These are phyloP conservation scores for Fusarium pilosicola DNA, from an alignment of 2,329 filamentous ascomycete species.

Conservation along the genomic window DNA sequence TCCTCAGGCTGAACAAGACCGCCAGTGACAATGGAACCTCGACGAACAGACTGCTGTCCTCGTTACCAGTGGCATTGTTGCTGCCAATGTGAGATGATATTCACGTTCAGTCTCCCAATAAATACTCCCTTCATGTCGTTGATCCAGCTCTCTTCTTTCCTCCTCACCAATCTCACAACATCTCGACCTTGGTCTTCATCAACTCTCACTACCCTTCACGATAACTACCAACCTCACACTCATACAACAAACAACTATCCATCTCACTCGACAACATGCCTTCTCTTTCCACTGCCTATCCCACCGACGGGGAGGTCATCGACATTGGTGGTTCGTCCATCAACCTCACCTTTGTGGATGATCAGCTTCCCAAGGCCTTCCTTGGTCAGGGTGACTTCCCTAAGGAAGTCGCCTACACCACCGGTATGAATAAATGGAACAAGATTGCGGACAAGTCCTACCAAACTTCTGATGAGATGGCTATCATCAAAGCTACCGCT, in stretches of 20 bases:
- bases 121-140: background rate
- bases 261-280: background rate
- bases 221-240: background rate
- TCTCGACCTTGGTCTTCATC: background rate
- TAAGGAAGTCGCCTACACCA: constrained; percentile 42
- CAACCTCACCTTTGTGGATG: constrained; percentile 8
- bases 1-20: background rate
- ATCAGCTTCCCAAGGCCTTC: constrained; percentile 34
- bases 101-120: fast-evolving
- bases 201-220: background rate
- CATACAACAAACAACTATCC: background rate
- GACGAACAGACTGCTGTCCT: background rate
- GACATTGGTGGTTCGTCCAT: constrained; percentile 37
- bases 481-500: constrained; percentile 35
- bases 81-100: background rate
- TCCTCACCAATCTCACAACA: background rate
- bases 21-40: background rate
- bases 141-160: background rate
- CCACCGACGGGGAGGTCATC: constrained; percentile 2
- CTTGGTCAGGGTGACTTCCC: constrained; percentile 34
- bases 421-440: constrained; percentile 34
- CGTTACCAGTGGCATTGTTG: background rate
- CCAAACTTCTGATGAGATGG: constrained; percentile 34
- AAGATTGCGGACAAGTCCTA: constrained; percentile 28
- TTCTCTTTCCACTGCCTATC: background rate